These are phyloP conservation scores for Hanseniaspora clermontiae DNA, from an alignment of 805 yeast species.

Conservation along the genomic window DNA sequence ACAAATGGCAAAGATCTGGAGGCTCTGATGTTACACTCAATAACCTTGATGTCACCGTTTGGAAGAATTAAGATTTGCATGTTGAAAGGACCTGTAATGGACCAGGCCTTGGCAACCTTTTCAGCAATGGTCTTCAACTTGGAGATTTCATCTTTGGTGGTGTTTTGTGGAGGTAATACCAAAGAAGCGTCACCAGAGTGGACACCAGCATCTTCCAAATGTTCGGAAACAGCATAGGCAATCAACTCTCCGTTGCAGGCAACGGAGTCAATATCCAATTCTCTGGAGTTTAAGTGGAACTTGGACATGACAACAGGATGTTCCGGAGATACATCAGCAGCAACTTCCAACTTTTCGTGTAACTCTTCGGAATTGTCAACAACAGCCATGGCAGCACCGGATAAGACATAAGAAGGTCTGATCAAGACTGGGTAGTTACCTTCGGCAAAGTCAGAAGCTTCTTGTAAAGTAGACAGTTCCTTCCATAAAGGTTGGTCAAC, in stretches of 20 bases:
- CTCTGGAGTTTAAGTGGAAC: slow-evolving; percentile 92
- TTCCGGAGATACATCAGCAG: slow-evolving; percentile 94
- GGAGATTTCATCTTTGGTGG: slow-evolving; percentile 78
- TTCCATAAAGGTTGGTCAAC: slow-evolving; percentile 99
- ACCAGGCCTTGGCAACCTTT: slow-evolving; percentile 86
- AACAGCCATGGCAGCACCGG: slow-evolving; percentile 99
- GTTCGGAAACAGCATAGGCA: slow-evolving; percentile 97
- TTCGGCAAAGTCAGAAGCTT: slow-evolving; percentile 86
- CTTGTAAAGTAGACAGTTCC: slow-evolving; percentile 82
- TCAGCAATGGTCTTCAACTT: slow-evolving; percentile 93
- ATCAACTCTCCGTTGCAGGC: slow-evolving; percentile 88
- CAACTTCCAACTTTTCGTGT: slow-evolving; percentile 77
- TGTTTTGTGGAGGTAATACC: slow-evolving; percentile 92
- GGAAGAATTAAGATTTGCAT: slow-evolving; percentile 86
- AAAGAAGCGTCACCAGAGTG: slow-evolving; percentile 98
- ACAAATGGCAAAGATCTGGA: slow-evolving; percentile 99
- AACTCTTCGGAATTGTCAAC: slow-evolving; percentile 82
- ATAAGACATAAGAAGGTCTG: slow-evolving; percentile 91
- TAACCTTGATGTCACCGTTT: slow-evolving; percentile 90
- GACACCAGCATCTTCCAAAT: slow-evolving; percentile 97
- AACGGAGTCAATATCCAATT: slow-evolving; percentile 97
- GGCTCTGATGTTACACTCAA: slow-evolving; percentile 97
- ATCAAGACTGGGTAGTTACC: slow-evolving; percentile 81
- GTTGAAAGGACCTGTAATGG: slow-evolving; percentile 94
- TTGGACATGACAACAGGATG: slow-evolving; percentile 96